A percentile compares a stretch with the other conserved stretches of the same genome.
phyloP scores from a whole-genome alignment of 352 stramenopile genomes.

The Globisporangium emineosum region DNA sequence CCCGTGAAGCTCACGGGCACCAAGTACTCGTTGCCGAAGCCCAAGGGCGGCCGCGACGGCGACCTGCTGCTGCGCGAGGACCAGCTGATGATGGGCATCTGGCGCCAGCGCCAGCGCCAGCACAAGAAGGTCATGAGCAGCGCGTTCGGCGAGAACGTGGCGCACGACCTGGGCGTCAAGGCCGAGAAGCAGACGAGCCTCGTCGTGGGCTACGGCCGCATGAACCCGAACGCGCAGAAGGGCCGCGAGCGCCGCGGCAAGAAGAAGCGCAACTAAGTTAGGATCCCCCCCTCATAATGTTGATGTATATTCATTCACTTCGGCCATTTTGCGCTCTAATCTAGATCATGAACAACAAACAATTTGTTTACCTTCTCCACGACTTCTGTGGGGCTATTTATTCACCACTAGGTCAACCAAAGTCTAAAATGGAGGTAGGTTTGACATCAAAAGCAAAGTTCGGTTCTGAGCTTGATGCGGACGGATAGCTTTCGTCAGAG shows the following conservation, averaged over 20 bases:
- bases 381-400: too few relatives aligned
- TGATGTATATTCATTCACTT: neutral
- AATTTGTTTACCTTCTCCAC: too few relatives aligned
- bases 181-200: conserved; percentile 89
- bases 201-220: conserved; percentile 92
- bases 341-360: conserved; percentile 1
- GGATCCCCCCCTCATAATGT: neutral
- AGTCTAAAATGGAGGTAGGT: conserved; percentile 5
- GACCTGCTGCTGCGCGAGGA: conserved; percentile 97
- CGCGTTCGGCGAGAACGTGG: conserved; percentile 95
- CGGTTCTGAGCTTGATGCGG: neutral
- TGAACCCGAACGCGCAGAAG: conserved; percentile 96
- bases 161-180: conserved; percentile 91
- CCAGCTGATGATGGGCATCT: conserved; percentile 96
- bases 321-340: neutral
- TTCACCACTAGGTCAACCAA: neutral
- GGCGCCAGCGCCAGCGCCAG: conserved; percentile 93
- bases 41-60: conserved; percentile 90
- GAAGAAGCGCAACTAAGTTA: conserved; percentile 91
- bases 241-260: conserved; percentile 95
- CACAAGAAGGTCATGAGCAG: conserved; percentile 89
- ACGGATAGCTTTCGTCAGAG: neutral
- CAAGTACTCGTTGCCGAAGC: conserved; percentile 97
- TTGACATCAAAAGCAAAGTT: neutral
- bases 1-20: conserved; percentile 92